These are phyloP conservation scores for Lodderomyces elongisporus DNA, from an alignment of 1,139 yeast genomes.

Conservation along the genomic window DNA sequence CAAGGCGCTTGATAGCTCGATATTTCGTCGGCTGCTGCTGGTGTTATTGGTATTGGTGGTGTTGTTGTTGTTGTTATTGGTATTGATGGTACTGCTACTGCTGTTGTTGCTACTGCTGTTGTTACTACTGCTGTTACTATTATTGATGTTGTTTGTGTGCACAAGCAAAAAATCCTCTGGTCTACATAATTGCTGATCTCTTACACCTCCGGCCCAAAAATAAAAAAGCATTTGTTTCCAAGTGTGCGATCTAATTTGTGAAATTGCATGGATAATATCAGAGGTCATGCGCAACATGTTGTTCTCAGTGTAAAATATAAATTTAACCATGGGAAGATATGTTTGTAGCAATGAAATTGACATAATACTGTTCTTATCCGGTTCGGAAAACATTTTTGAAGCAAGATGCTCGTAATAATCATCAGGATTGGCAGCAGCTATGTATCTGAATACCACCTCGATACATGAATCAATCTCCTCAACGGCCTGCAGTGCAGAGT, in stretches of 20 bases:
- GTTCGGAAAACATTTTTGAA: slow-evolving; percentile 31
- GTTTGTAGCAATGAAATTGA: slow-evolving; percentile 37
- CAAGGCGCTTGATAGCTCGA: too few species aligned
- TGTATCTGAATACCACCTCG: slow-evolving; percentile 41
- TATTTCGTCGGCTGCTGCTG: too few species aligned
- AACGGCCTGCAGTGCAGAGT: slow-evolving; percentile 8
- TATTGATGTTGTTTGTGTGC: too few species aligned
- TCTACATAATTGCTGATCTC: slow-evolving; percentile 54
- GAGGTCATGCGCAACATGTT: slow-evolving; percentile 34
- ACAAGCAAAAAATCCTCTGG: slow-evolving; percentile 55
- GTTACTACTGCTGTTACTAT: too few species aligned
- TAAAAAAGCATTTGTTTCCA: slow-evolving; percentile 55
- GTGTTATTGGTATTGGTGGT: too few species aligned
- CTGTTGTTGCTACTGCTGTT: too few species aligned
- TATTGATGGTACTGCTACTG: too few species aligned
- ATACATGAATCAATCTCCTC: slow-evolving; percentile 41
- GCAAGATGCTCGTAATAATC: slow-evolving; percentile 42
- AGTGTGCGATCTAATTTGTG: slow-evolving; percentile 41
- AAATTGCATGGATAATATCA: slow-evolving; percentile 35
- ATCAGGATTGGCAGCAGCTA: slow-evolving; percentile 53
- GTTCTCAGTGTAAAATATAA: slow-evolving; percentile 40
- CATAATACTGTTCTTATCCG: slow-evolving; percentile 33
- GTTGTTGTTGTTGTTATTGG: too few species aligned
- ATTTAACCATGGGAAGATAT: slow-evolving; percentile 49
- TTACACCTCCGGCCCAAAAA: slow-evolving; percentile 41